Evolutionary conservation across 139 green algal genomes (phyloP).

Genomic region (Trebouxia sp.): DNA sequence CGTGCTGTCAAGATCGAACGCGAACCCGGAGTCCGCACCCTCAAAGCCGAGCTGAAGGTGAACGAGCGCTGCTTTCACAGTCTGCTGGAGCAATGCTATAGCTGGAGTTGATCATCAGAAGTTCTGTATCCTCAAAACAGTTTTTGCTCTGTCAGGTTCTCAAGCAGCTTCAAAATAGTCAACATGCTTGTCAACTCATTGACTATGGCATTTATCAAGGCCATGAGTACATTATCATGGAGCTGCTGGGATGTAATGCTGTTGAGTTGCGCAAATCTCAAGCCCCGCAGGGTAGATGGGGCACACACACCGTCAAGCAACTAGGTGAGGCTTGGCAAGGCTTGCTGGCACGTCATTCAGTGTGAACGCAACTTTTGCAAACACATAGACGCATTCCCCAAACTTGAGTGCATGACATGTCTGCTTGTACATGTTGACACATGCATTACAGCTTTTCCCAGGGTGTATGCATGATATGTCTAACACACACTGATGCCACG

Average conservation of each 20-base stretch:
- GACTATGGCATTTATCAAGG: constrained; percentile 50
- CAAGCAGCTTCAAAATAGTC: constrained; percentile 16
- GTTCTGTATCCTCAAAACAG: no score
- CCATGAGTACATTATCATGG: constrained; percentile 79
- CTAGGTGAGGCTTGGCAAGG: not conserved
- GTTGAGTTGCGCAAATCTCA: constrained; percentile 31
- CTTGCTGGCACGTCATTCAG: not conserved
- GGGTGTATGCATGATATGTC: not conserved
- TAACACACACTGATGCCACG: not conserved
- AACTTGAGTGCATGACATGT: not conserved
- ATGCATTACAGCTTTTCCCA: not conserved
- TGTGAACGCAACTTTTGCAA: not conserved
- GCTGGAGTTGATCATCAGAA: no score
- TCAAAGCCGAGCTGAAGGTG: constrained; percentile 15
- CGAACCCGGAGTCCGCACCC: not conserved
- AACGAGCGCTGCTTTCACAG: no score
- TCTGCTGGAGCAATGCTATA: no score
- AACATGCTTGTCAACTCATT: constrained; percentile 24
- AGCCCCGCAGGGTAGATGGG: not conserved
- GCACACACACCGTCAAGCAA: not conserved
- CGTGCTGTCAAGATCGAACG: constrained; percentile 21
- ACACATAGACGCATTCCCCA: not conserved
- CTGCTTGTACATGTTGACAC: not conserved
- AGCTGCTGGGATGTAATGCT: constrained; percentile 81
- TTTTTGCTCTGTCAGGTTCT: constrained; percentile 17